phyloP scores from a whole-genome alignment of 2,329 filamentous ascomycete genomes.

The Neurospora sp. region DNA sequence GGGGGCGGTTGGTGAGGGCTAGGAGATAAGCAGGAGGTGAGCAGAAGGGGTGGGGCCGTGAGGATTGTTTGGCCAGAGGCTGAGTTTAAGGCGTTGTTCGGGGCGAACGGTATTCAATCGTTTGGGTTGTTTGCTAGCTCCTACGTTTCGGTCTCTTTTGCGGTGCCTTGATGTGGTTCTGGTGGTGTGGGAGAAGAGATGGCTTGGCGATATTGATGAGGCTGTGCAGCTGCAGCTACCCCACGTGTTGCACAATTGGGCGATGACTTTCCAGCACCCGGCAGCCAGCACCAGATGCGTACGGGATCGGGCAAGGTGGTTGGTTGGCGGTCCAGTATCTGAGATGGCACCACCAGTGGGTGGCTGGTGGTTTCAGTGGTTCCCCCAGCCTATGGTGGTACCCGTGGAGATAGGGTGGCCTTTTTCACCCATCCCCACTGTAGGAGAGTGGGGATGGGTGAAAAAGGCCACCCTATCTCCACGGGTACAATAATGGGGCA shows the following conservation, averaged over 20 bases:
- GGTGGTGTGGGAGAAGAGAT: background rate
- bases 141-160: background rate
- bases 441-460: no score
- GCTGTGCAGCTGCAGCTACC: background rate
- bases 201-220: background rate
- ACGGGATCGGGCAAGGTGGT: no score
- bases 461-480: no score
- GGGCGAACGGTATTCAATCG: background rate
- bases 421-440: no score
- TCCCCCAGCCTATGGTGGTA: background rate
- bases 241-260: no score
- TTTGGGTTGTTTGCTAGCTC: accelerated
- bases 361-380: background rate
- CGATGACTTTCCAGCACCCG: no score
- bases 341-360: background rate
- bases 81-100: background rate
- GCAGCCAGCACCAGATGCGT: no score
- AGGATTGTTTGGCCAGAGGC: background rate
- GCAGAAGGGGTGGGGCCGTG: no score
- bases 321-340: background rate
- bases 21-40: background rate
- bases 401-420: no score
- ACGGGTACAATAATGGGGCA: background rate
- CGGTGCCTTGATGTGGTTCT: background rate
- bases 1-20: background rate